Conservation (phyloP, 331 rosid species). For the Arachis monticola region DNA sequence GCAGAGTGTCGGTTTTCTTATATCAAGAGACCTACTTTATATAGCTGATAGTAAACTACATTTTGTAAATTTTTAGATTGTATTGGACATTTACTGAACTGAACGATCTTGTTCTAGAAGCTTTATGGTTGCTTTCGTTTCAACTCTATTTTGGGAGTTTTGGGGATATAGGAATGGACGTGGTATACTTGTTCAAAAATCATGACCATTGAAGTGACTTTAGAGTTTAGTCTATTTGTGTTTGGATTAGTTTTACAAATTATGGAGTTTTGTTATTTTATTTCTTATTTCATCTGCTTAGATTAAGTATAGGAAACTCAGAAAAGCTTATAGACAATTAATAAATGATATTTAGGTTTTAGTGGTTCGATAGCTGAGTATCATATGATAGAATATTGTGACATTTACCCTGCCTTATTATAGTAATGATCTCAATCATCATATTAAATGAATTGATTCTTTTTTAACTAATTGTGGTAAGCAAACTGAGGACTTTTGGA, state of each 20-base stretch:
- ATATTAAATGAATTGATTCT: too few relatives aligned
- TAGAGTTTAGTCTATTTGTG: neutral
- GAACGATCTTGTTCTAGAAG: slow-evolving; percentile 40
- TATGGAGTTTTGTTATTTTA: neutral
- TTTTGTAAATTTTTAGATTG: slow-evolving; percentile 23
- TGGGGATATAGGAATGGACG: slow-evolving; percentile 24
- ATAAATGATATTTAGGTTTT: too few relatives aligned
- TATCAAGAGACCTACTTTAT: slow-evolving; percentile 36
- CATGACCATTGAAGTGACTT: slow-evolving; percentile 2
- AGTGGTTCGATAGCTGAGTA: too few relatives aligned
- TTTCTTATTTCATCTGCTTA: neutral
- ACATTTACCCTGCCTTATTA: too few relatives aligned
- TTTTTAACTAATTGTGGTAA: too few relatives aligned
- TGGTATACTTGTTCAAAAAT: neutral
- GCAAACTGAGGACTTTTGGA: too few relatives aligned
- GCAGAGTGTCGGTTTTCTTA: slow-evolving; percentile 37
- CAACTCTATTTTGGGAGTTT: slow-evolving; percentile 31
- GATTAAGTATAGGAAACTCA: too few relatives aligned
- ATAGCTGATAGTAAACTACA: slow-evolving; percentile 37
- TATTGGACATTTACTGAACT: slow-evolving; percentile 22
- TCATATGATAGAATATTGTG: neutral
- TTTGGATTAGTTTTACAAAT: neutral
- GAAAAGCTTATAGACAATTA: too few relatives aligned
- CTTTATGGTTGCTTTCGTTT: slow-evolving; percentile 26
- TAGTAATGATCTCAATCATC: too few relatives aligned